phyloP scores from a whole-genome alignment of 805 yeast genomes.

The Brettanomyces naardenensis region DNA sequence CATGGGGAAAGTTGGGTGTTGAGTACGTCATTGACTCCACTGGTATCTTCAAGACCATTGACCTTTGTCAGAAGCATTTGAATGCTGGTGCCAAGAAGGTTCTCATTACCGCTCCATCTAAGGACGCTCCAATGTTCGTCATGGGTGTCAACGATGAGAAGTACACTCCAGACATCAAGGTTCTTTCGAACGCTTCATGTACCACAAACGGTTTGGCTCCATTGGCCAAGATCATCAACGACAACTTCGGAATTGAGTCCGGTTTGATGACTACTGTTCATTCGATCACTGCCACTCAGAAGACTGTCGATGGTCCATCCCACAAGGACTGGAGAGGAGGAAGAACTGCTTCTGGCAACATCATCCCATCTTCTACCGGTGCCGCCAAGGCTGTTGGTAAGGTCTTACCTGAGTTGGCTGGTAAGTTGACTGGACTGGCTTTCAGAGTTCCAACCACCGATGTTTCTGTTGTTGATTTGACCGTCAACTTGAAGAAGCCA shows the following conservation, averaged over 20 bases:
- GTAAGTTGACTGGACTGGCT: constrained; percentile 91
- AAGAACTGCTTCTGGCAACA: constrained; percentile 92
- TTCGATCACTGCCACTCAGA: constrained; percentile 94
- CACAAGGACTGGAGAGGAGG: constrained; percentile 99
- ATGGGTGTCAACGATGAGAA: constrained; percentile 81
- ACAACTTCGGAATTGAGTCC: constrained; percentile 78
- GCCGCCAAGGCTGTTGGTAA: constrained; percentile 97
- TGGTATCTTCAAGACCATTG: constrained; percentile 83
- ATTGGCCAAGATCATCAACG: constrained; percentile 83
- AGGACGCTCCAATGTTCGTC: constrained; percentile 93
- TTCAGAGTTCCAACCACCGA: constrained; percentile 92
- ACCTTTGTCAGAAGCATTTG: constrained; percentile 77
- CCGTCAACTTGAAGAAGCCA: constrained; percentile 70
- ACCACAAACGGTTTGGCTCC: constrained; percentile 96
- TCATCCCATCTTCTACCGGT: constrained; percentile 93
- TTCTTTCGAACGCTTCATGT: constrained; percentile 90
- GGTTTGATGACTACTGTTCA: constrained; percentile 96
- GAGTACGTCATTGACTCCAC: constrained; percentile 89
- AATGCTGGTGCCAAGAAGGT: constrained; percentile 94
- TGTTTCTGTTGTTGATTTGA: constrained; percentile 89
- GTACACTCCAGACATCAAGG: constrained; percentile 67
- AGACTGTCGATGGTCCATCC: constrained; percentile 95
- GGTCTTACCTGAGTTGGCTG: constrained; percentile 85
- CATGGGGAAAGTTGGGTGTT: constrained; percentile 81
- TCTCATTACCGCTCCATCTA: constrained; percentile 88